These are phyloP conservation scores for Lachnellula subtilissima DNA, from an alignment of 2,329 filamentous ascomycete genomes.

Conservation along the genomic window DNA sequence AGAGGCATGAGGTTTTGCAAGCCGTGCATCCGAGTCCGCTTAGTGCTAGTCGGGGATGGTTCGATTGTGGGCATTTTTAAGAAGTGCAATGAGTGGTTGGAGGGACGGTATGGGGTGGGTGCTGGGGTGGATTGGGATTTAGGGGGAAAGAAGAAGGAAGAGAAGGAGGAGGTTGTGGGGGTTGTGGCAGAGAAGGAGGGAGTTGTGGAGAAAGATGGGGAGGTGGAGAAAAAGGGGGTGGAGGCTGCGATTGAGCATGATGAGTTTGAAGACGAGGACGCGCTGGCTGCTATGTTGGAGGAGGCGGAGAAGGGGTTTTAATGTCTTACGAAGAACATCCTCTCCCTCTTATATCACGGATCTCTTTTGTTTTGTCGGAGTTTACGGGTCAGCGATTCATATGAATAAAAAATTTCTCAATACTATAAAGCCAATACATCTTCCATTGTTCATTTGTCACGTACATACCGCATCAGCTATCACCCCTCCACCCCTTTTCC, in stretches of 20 bases:
- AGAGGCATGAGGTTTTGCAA: slow-evolving; percentile 76
- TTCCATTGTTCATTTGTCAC: not conserved
- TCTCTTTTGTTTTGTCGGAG: not conserved
- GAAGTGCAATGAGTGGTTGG: slow-evolving; percentile 80
- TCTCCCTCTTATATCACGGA: not conserved
- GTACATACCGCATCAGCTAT: no score
- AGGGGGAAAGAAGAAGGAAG: not conserved
- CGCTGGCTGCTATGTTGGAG: not conserved
- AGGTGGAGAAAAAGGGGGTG: not conserved
- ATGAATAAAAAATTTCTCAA: not conserved
- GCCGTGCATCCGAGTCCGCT: slow-evolving; percentile 92
- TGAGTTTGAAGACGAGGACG: not conserved
- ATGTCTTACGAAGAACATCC: not conserved
- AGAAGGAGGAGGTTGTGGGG: not conserved
- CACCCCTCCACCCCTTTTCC: no score
- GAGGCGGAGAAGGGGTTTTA: not conserved
- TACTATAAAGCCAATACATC: not conserved
- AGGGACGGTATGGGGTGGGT: slow-evolving; percentile 69
- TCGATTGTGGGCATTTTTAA: slow-evolving; percentile 81
- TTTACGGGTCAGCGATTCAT: not conserved
- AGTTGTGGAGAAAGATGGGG: not conserved
- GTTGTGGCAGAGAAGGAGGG: not conserved
- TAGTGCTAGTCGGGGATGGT: slow-evolving; percentile 77
- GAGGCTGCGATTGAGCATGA: not conserved
- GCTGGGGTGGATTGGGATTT: slow-evolving; percentile 82